A percentile compares a stretch with the other conserved stretches of the same genome.
These are phyloP conservation scores for Babesia gibsoni DNA, from an alignment of 169 alveolate species.

Conservation along the genomic window DNA sequence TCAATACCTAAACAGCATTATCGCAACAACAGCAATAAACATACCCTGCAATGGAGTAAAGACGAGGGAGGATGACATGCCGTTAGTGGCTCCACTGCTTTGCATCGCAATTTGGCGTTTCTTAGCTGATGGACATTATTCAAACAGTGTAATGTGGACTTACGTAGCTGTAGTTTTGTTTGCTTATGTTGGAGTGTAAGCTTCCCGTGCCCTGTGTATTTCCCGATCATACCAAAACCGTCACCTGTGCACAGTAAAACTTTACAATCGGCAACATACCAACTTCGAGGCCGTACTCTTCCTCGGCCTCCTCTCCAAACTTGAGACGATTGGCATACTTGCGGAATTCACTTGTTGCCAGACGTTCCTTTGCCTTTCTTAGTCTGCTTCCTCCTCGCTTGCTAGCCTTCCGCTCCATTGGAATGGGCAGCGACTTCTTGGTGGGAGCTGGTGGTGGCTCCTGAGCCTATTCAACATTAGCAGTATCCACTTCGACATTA, in stretches of 20 bases:
- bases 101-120: conserved; percentile 60
- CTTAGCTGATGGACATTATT: conserved; percentile 22
- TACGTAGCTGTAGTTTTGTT: conserved; percentile 50
- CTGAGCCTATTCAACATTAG: conserved; percentile 59
- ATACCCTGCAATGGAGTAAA: conserved; percentile 80
- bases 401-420: conserved; percentile 78
- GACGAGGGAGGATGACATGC: conserved; percentile 76
- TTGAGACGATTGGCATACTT: conserved; percentile 82
- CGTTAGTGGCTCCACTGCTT: conserved; percentile 66
- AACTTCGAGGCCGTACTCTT: conserved; percentile 71
- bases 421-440: conserved; percentile 84
- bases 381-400: conserved; percentile 84
- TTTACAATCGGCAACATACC: background rate
- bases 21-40: conserved; percentile 15
- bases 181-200: conserved; percentile 45
- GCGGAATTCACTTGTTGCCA: conserved; percentile 75
- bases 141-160: background rate
- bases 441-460: conserved; percentile 81
- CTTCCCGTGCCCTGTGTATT: conserved; percentile 52
- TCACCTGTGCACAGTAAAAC: conserved; percentile 10
- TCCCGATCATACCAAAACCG: conserved; percentile 64
- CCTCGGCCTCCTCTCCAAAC: conserved; percentile 84
- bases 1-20: conserved; percentile 51
- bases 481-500: background rate
- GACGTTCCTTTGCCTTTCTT: conserved; percentile 82